Evolutionary conservation across 495 filamentous ascomycete genomes (phyloP), one percentile per base, ranked within the genome.

Genomic region (Aspergillus nidulans): DNA sequence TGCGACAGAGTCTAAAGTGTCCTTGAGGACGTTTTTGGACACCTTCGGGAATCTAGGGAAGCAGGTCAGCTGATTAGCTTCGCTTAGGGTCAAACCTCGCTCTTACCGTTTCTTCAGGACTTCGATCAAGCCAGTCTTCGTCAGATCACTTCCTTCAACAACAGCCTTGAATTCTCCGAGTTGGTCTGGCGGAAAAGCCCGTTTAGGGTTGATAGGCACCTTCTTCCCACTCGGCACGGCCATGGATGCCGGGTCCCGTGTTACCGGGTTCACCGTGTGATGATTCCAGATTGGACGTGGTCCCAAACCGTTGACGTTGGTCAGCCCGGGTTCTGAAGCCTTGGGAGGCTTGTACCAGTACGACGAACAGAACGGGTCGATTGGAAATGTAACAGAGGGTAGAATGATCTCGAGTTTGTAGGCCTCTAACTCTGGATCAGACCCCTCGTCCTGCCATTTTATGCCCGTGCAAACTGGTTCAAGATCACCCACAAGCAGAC

Each of bases 281-380:
- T 56, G 50, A 28, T 70, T 62, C 6, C 71, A 61, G 2, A 60
- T 67, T 20, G 64, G 56, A 9, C 55, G 52, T 18, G 16, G 36
- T 6, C 55, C 61, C 15, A 55, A 19, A 4, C 53, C 52, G 7
- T 61, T 63, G 0, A 46, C 42, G 7, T 59, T 34, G 30, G 30
- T 34, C 30, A 34, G 48, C 13, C 52, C 53, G 7, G 51, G 53
- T 8, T 70, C 65, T 12, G 56, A 49, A 9, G 56, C 53, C 51
- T 67, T 70, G 30, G 30, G 9, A 36, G 61, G 77, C 34, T 69
- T 74, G 15, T 74, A 77, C 94, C 94, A 97, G 72, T 97, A 97
- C 4, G 69, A 68, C 1, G 81, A 84, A 0, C 89, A 91, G 63
- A 91, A 95, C 0, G 94, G 94, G 56, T 99, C 84, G 61, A 99